These are phyloP conservation scores for Suhomyces chickasaworum DNA, from an alignment of 1,139 yeast genomes.

Conservation along the genomic window DNA sequence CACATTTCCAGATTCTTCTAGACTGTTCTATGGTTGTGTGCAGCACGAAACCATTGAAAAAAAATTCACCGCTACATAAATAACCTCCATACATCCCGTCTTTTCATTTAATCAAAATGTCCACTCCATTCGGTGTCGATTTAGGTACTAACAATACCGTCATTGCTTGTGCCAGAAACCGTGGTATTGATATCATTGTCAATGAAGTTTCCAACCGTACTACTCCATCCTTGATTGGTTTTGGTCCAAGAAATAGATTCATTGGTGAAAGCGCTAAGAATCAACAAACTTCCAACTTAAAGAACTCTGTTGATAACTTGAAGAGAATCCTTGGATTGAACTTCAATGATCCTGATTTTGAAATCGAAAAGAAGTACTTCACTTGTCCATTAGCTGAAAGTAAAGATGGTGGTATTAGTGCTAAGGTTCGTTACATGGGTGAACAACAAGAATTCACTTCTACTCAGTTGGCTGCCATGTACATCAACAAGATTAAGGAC, in stretches of 20 bases:
- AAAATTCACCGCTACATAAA: slow-evolving; percentile 11
- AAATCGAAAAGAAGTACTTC: slow-evolving; percentile 71
- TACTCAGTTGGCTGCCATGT: slow-evolving; percentile 93
- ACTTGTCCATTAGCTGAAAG: slow-evolving; percentile 70
- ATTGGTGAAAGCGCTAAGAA: slow-evolving; percentile 96
- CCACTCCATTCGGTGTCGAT: slow-evolving; percentile 96
- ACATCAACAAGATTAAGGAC: slow-evolving; percentile 83
- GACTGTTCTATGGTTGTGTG: slow-evolving; percentile 9
- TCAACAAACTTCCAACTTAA: slow-evolving; percentile 93
- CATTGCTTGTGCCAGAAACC: slow-evolving; percentile 95
- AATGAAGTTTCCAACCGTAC: slow-evolving; percentile 98
- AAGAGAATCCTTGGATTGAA: slow-evolving; percentile 87
- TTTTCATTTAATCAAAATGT: slow-evolving; percentile 30
- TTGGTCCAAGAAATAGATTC: slow-evolving; percentile 84
- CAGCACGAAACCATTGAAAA: slow-evolving; percentile 15
- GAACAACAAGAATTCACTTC: slow-evolving; percentile 79
- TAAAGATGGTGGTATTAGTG: slow-evolving; percentile 74
- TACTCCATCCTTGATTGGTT: slow-evolving; percentile 93
- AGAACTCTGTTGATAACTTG: slow-evolving; percentile 92
- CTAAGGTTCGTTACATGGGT: slow-evolving; percentile 83
- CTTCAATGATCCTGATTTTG: slow-evolving; percentile 75
- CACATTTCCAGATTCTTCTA: slow-evolving; percentile 14
- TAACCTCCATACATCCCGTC: not conserved
- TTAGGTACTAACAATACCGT: slow-evolving; percentile 94
- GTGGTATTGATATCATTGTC: slow-evolving; percentile 97